phyloP scores from a whole-genome alignment of 164 flowering plant species.

The Magnolia changhungtana region DNA sequence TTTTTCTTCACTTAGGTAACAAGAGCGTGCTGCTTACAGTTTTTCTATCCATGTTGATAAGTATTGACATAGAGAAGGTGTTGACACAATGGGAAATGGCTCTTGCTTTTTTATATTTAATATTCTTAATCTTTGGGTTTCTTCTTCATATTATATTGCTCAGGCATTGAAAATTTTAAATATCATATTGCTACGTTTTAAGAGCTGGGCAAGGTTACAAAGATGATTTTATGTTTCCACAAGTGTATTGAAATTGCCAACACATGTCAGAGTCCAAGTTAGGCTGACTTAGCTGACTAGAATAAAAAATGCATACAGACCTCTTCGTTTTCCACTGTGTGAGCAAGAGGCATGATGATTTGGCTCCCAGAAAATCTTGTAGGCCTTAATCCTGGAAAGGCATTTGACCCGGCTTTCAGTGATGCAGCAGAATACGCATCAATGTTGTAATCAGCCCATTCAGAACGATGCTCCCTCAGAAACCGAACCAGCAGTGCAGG shows the following conservation, averaged over 20 bases:
- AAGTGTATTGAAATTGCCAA: background rate
- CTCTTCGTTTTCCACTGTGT: conserved; percentile 91
- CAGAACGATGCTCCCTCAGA: conserved; percentile 90
- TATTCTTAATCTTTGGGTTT: background rate
- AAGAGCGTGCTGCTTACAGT: background rate
- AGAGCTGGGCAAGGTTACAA: background rate
- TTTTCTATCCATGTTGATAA: background rate
- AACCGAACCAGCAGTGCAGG: conserved; percentile 81
- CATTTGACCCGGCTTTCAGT: conserved; percentile 59
- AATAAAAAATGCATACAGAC: conserved; percentile 24
- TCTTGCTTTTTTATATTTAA: background rate
- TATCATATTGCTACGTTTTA: background rate
- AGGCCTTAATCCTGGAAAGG: conserved; percentile 67
- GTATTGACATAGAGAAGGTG: background rate
- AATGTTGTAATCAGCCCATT: conserved; percentile 88
- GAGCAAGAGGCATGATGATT: conserved; percentile 84
- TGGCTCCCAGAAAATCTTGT: conserved; percentile 79
- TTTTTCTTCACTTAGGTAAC: no score
- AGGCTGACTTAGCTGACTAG: no score
- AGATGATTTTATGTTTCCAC: background rate
- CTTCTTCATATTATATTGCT: background rate
- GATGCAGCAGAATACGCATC: conserved; percentile 87
- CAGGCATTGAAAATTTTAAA: background rate
- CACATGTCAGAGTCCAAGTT: background rate
- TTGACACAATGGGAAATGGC: background rate